Evolutionary conservation across 176 grass and related monocot genomes (phyloP), one percentile per base, ranked within the genome.

Genomic region (Zea mays): DNA sequence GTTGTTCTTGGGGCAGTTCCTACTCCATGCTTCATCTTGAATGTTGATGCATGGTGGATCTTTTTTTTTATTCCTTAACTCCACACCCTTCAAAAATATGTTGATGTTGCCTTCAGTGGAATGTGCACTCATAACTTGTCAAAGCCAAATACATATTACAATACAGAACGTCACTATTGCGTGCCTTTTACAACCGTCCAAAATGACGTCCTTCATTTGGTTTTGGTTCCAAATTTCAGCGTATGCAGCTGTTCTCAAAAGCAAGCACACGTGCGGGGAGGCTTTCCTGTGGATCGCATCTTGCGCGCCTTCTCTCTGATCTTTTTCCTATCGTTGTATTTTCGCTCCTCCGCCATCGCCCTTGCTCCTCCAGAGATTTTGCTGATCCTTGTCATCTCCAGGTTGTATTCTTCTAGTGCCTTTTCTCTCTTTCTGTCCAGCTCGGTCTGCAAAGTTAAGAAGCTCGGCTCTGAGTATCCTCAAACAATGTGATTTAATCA

Each of bases 361-460:
- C 62, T 92, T 73, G 87, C 87, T 50, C 85, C 85, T 78, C 47
- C 75, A 54, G 47, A 86, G 71, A 99, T 51, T 65, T 89, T 90
- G 37, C 79, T 85, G 62, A 99, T 87, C 85, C 85, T 99, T 56
- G 34, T 19, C 68, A 89, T 71, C 58, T 89, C 90, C 44, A 87
- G 61, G 9, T 69, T 77, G 80, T 90, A 90, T 59, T 83, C 85
- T 64, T 58, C 34, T 40, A 81, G 49, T 72, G 69, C 84, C 49
- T 78, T 85, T 65, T 69, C 73, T 81, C 81, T 83, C 75, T 75
- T 85, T 37, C 1, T 64, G 73, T 92, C 85, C 62, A 89, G 44
- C 58, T 81, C 83, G 37, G 16, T 65, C 96, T 99, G 83, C 78
- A 90, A 90, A 79, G 60, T 80, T 56, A 79, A 59, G 41, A 79